A percentile compares a stretch with the other conserved stretches of the same genome.
phyloP scores from a whole-genome alignment of 495 filamentous ascomycete genomes.

The Aspergillus bridgeri region DNA sequence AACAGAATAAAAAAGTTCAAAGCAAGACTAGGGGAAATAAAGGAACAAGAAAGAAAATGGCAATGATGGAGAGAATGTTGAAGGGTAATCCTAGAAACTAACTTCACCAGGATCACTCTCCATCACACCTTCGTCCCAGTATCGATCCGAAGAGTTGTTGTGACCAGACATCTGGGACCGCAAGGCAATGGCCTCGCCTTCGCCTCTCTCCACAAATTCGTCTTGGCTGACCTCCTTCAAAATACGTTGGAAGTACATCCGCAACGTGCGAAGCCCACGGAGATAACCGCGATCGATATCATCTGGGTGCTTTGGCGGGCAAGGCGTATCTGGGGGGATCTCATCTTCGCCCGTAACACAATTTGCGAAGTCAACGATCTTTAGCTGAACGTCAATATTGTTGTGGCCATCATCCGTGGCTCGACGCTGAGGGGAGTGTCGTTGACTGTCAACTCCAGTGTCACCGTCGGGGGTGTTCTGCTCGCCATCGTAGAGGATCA shows the following conservation, averaged over 20 bases:
- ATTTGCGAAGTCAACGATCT: slow-evolving; percentile 98
- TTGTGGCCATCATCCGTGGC: slow-evolving; percentile 45
- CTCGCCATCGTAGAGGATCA: slow-evolving; percentile 91
- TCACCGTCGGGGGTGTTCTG: slow-evolving; percentile 19
- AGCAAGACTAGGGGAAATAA: slow-evolving; percentile 6
- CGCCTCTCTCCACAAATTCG: slow-evolving; percentile 47
- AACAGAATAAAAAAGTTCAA: neutral
- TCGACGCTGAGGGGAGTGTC: slow-evolving; percentile 21
- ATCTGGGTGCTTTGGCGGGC: slow-evolving; percentile 75
- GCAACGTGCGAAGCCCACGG: slow-evolving; percentile 73
- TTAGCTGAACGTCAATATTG: slow-evolving; percentile 66
- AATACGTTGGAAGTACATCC: slow-evolving; percentile 83
- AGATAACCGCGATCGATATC: slow-evolving; percentile 88
- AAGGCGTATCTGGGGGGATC: slow-evolving; percentile 57
- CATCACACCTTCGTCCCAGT: slow-evolving; percentile 43
- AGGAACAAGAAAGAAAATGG: slow-evolving; percentile 3
- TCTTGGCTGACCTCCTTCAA: slow-evolving; percentile 71
- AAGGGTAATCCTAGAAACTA: slow-evolving; percentile 32
- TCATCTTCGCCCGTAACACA: slow-evolving; percentile 85
- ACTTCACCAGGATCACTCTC: slow-evolving; percentile 46
- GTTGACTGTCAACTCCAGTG: slow-evolving; percentile 10
- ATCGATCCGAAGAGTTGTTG: slow-evolving; percentile 32
- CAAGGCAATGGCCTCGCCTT: slow-evolving; percentile 42
- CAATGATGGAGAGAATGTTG: slow-evolving; percentile 1
- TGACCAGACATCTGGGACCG: slow-evolving; percentile 28